Conservation (phyloP, 225 moss, liverwort and hornwort genomes). For the Physcomitrellopsis africana region DNA sequence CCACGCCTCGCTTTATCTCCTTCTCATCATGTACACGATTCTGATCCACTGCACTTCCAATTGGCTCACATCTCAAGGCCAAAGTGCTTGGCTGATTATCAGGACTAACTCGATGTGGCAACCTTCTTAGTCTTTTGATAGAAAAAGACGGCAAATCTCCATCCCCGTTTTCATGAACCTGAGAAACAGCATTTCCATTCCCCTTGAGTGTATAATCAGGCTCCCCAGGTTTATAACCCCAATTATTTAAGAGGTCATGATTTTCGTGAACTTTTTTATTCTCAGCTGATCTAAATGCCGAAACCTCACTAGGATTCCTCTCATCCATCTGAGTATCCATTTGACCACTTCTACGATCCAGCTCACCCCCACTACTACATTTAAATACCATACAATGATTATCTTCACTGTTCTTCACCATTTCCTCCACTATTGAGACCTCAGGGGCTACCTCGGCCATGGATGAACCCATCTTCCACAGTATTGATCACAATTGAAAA, state of each 20-base stretch:
- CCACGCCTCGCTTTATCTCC: constrained; percentile 13
- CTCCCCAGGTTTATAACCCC: constrained; percentile 30
- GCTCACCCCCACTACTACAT: constrained; percentile 19
- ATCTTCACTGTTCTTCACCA: constrained; percentile 35
- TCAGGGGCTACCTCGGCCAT: constrained; percentile 40
- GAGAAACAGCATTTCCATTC: constrained; percentile 39
- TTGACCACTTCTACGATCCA: not conserved
- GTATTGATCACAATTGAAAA: constrained; percentile 25
- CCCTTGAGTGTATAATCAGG: constrained; percentile 33
- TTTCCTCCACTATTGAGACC: constrained; percentile 35
- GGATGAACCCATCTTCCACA: constrained; percentile 45
- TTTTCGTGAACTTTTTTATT: constrained; percentile 25
- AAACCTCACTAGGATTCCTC: constrained; percentile 31
- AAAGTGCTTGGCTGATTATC: constrained; percentile 35
- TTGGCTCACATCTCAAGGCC: constrained; percentile 18
- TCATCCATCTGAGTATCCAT: constrained; percentile 1
- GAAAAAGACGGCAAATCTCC: constrained; percentile 64
- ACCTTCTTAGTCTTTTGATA: constrained; percentile 54
- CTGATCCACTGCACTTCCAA: constrained; percentile 5
- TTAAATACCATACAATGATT: constrained; percentile 21
- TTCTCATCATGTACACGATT: constrained; percentile 17
- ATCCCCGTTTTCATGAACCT: constrained; percentile 45
- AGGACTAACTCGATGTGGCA: constrained; percentile 44
- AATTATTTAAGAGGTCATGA: constrained; percentile 18
- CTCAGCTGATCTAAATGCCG: constrained; percentile 21